These are phyloP conservation scores for Bruguiera hainesii DNA, from an alignment of 441 rosid genomes.

Conservation along the genomic window DNA sequence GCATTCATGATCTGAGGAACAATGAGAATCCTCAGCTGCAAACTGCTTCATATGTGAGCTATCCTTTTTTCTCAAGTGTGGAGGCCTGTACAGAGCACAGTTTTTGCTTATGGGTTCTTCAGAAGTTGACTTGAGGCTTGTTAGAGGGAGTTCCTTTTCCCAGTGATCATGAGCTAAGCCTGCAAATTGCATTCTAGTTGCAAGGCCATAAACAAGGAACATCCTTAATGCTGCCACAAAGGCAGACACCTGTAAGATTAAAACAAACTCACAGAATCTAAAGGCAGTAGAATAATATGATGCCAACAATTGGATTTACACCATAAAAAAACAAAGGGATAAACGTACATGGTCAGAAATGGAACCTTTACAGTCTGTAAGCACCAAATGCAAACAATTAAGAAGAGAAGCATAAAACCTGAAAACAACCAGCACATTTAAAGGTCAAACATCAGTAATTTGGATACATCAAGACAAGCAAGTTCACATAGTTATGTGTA, in stretches of 20 bases:
- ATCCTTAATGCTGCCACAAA: conserved; percentile 68
- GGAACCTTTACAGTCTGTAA: conserved; percentile 58
- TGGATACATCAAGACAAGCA: not conserved
- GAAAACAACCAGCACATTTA: conserved; percentile 18
- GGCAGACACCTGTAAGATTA: conserved; percentile 59
- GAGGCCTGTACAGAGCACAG: conserved; percentile 74
- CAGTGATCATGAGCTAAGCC: conserved; percentile 31
- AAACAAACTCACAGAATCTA: conserved; percentile 6
- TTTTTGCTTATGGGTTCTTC: conserved; percentile 38
- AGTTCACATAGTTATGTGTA: not conserved
- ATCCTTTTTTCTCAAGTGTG: conserved; percentile 80
- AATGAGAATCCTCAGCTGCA: conserved; percentile 34
- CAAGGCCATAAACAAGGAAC: conserved; percentile 75
- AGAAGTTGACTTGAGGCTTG: conserved; percentile 32
- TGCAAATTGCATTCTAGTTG: conserved; percentile 33
- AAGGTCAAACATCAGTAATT: not conserved
- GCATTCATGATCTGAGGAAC: conserved; percentile 46
- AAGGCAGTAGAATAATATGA: conserved; percentile 6
- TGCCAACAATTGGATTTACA: conserved; percentile 7
- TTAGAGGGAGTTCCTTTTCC: conserved; percentile 38
- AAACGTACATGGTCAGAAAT: conserved; percentile 75
- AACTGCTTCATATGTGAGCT: conserved; percentile 34
- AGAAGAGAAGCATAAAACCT: conserved; percentile 85
- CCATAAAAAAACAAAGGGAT: conserved; percentile 1
- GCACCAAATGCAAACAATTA: conserved; percentile 73